Evolutionary conservation across 2,329 filamentous ascomycete species (phyloP).

Genomic region (Fusarium pseudograminearum): DNA sequence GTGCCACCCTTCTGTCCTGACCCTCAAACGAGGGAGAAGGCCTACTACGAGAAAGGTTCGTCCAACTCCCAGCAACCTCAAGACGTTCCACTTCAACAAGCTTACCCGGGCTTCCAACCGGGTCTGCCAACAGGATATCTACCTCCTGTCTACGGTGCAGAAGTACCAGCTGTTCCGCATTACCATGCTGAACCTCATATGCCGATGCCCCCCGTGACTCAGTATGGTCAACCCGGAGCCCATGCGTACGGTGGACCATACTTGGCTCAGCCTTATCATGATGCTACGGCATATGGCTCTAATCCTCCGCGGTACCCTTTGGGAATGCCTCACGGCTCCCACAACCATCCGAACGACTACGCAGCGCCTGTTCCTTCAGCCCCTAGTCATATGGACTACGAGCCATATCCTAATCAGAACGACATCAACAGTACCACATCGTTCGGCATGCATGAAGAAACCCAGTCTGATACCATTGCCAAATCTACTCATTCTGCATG

Average conservation of each 20-base stretch:
- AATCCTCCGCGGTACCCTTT: constrained; percentile 26
- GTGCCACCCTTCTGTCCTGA: constrained; percentile 77
- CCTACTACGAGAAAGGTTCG: constrained; percentile 26
- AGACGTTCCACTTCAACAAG: constrained; percentile 6
- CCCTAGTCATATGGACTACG: constrained; percentile 9
- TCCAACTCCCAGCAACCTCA: constrained; percentile 5
- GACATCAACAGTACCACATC: constrained; percentile 4
- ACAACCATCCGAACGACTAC: constrained; percentile 17
- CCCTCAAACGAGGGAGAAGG: constrained; percentile 56
- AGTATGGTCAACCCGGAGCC: constrained; percentile 21
- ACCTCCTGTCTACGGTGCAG: constrained; percentile 31
- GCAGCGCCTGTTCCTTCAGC: neutral
- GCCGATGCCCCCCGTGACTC: constrained; percentile 10
- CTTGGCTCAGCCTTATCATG: constrained; percentile 23
- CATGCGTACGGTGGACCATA: constrained; percentile 29
- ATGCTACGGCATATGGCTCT: constrained; percentile 22
- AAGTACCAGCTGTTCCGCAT: constrained; percentile 9
- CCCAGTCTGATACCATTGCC: constrained; percentile 65
- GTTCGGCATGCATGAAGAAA: constrained; percentile 51
- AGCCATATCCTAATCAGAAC: constrained; percentile 14
- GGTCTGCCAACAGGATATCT: constrained; percentile 28
- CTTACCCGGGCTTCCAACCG: constrained; percentile 25
- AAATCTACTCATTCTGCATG: constrained; percentile 71
- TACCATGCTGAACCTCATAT: constrained; percentile 20
- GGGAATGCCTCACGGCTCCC: constrained; percentile 6